Evolutionary conservation across 768 basidiomycete genomes (phyloP).

Genomic region (Antrodiella citrinella): DNA sequence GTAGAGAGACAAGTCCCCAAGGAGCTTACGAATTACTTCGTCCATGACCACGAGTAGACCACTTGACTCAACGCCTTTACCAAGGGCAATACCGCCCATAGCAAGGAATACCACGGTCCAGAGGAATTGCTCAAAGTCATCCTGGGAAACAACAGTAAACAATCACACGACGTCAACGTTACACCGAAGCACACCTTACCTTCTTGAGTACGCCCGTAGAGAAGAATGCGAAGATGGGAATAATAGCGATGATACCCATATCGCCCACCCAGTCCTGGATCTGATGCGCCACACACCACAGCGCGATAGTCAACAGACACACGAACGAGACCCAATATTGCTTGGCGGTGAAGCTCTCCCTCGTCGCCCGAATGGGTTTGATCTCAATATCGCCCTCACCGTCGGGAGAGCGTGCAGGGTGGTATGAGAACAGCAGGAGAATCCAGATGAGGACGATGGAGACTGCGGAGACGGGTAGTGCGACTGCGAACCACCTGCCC

Average conservation of each 20-base stretch:
- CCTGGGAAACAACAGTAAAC: too few relatives aligned
- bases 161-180: too few relatives aligned
- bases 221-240: constrained; percentile 92
- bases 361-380: constrained; percentile 74
- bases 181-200: constrained; percentile 40
- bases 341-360: constrained; percentile 71
- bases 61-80: constrained; percentile 85
- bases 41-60: constrained; percentile 82
- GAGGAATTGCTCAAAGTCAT: constrained; percentile 90
- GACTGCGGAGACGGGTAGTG: constrained; percentile 80
- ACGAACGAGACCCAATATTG: constrained; percentile 89
- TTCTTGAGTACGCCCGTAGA: constrained; percentile 90
- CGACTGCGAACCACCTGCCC: constrained; percentile 90
- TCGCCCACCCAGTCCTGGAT: constrained; percentile 78
- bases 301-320: constrained; percentile 71
- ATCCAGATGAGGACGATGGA: constrained; percentile 91
- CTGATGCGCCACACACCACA: constrained; percentile 85
- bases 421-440: constrained; percentile 76
- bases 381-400: constrained; percentile 78
- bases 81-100: constrained; percentile 97
- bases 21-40: constrained; percentile 43
- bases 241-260: constrained; percentile 95
- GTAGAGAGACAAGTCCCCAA: constrained; percentile 58
- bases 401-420: constrained; percentile 61
- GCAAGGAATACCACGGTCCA: constrained; percentile 95